A percentile compares a stretch with the other conserved stretches of the same genome.
phyloP scores from a whole-genome alignment of 352 stramenopile species.

The Achlya hypogyna region DNA sequence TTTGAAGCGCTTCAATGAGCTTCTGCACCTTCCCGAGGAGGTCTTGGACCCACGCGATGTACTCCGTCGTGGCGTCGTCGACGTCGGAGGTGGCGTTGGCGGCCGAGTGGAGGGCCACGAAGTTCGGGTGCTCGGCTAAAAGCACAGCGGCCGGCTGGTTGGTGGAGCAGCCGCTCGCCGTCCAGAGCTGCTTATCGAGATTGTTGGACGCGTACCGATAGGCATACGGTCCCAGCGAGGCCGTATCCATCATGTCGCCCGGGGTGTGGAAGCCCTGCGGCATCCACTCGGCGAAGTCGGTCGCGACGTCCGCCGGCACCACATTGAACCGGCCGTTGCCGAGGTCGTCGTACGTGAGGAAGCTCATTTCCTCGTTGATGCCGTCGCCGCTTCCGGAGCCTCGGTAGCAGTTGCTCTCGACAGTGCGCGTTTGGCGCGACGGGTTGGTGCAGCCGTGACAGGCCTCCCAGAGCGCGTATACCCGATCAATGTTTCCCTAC shows the following conservation, averaged over 20 bases:
- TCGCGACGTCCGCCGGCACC: background rate
- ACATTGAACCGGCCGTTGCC: background rate
- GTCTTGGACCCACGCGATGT: constrained; percentile 10
- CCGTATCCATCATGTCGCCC: constrained; percentile 11
- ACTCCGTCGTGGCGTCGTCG: background rate
- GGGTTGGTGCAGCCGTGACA: constrained; percentile 17
- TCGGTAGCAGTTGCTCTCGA: constrained; percentile 6
- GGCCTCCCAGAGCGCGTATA: constrained; percentile 15
- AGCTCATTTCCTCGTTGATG: constrained; percentile 5
- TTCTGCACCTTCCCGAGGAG: background rate
- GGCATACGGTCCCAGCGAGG: constrained; percentile 6
- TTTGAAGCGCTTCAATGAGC: background rate
- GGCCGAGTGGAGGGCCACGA: background rate
- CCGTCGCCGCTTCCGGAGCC: background rate
- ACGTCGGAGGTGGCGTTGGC: background rate
- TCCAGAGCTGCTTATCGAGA: constrained; percentile 6
- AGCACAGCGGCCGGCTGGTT: background rate
- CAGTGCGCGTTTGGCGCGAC: background rate
- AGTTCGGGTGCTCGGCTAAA: background rate
- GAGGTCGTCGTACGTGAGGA: background rate
- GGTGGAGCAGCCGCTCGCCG: background rate
- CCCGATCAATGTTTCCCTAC: constrained; percentile 17
- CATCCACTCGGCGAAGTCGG: constrained; percentile 11
- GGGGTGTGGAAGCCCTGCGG: constrained; percentile 1
- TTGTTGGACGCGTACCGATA: constrained; percentile 4